Evolutionary conservation across 306 rosid genomes (phyloP).

Genomic region (Quercus robur): DNA sequence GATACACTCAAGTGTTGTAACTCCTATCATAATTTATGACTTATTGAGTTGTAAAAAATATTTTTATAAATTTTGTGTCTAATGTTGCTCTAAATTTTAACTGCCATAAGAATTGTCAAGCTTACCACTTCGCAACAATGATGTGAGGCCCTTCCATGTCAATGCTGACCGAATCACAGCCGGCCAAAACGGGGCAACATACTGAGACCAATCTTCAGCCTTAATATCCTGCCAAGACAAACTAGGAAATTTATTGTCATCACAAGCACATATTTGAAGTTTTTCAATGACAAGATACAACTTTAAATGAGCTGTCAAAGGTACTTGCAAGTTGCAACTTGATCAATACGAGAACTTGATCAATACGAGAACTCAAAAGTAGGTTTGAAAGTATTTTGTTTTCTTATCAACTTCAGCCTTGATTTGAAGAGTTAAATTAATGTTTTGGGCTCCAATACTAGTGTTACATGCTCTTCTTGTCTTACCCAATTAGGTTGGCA

Average conservation of each 20-base stretch:
- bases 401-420: not conserved
- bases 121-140: slow-evolving; percentile 45
- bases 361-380: not conserved
- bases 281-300: not conserved
- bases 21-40: too few relatives aligned
- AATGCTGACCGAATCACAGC: slow-evolving; percentile 85
- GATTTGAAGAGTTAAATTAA: not conserved
- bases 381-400: not conserved
- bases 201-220: slow-evolving; percentile 74
- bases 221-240: slow-evolving; percentile 59
- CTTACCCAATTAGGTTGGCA: too few relatives aligned
- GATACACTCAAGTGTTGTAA: too few relatives aligned
- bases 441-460: not conserved
- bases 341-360: not conserved
- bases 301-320: not conserved
- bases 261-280: not conserved
- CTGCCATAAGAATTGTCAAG: not conserved
- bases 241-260: not conserved
- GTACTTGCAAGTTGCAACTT: not conserved
- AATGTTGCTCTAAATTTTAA: not conserved
- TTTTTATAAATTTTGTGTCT: too few relatives aligned
- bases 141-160: slow-evolving; percentile 79
- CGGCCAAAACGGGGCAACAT: slow-evolving; percentile 94
- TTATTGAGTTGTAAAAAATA: too few relatives aligned
- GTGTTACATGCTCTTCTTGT: not conserved